A percentile compares a stretch with the other conserved stretches of the same genome.
These are phyloP conservation scores for Pseudogymnoascus sp. DNA, from an alignment of 2,329 filamentous ascomycete species.

Conservation along the genomic window DNA sequence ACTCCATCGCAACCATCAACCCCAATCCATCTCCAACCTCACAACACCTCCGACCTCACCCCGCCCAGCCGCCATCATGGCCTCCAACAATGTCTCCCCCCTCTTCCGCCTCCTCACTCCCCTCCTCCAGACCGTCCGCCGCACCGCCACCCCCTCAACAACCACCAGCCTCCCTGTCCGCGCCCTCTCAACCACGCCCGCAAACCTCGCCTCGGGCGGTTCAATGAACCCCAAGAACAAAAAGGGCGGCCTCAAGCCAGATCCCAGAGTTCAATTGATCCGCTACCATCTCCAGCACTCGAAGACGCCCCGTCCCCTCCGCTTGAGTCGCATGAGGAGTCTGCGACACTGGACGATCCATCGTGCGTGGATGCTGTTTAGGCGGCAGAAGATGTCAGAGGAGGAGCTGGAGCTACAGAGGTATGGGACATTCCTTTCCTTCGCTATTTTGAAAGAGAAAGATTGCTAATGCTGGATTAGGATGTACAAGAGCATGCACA, in stretches of 20 bases:
- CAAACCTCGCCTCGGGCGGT: conserved; percentile 9
- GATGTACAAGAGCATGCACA: conserved; percentile 72
- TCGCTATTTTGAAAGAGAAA: not conserved
- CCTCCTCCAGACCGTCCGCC: conserved; percentile 18
- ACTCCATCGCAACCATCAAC: conserved; percentile 6
- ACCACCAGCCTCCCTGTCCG: conserved; percentile 6
- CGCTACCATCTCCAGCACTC: conserved; percentile 64
- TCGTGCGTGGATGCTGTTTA: conserved; percentile 82
- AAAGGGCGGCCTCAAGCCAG: conserved; percentile 14
- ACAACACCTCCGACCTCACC: not conserved
- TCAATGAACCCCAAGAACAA: conserved; percentile 9
- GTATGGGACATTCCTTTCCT: conserved; percentile 27
- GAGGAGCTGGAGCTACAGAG: conserved; percentile 66
- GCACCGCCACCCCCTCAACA: conserved; percentile 7
- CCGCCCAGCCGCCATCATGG: conserved; percentile 13
- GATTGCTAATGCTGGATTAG: conserved; percentile 11
- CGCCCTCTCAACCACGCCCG: conserved; percentile 17
- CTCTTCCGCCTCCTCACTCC: conserved; percentile 21
- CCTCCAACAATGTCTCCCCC: conserved; percentile 13
- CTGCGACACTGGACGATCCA: conserved; percentile 99
- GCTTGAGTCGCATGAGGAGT: conserved; percentile 77
- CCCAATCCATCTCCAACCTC: conserved; percentile 8
- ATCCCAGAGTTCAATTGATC: conserved; percentile 42
- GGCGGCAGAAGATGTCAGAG: conserved; percentile 55
- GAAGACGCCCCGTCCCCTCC: conserved; percentile 64